Percentiles rank a stretch among this genome's conserved stretches.
These are phyloP conservation scores for Boechera stricta DNA, from an alignment of 345 rosid species.

Conservation along the genomic window DNA sequence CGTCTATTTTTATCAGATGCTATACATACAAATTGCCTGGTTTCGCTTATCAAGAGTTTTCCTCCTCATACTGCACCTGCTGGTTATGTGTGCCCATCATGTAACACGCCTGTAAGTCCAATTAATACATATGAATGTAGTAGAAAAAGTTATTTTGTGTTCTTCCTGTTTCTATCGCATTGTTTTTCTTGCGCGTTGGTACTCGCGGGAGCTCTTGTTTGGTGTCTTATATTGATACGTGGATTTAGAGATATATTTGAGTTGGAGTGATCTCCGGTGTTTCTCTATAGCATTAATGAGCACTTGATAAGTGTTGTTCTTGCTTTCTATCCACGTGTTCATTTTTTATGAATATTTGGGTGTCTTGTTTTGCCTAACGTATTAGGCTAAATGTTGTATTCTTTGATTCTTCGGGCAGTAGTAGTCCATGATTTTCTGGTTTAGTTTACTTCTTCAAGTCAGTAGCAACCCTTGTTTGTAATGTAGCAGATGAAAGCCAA, in stretches of 20 bases:
- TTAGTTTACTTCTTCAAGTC: not conserved
- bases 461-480: not conserved
- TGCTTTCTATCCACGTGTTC: not conserved
- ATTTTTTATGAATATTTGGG: not conserved
- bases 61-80: constrained; percentile 98
- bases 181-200: not conserved
- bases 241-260: not conserved
- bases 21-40: constrained; percentile 87
- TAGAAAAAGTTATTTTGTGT: not conserved
- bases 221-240: constrained; percentile 7
- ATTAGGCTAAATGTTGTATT: constrained; percentile 7
- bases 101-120: constrained; percentile 78
- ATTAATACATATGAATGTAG: constrained; percentile 3
- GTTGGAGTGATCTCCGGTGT: not conserved
- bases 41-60: constrained; percentile 80
- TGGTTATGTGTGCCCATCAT: constrained; percentile 87
- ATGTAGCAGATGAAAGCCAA: constrained; percentile 11
- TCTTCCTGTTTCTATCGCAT: not conserved
- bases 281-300: constrained; percentile 5
- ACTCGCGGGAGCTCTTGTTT: not conserved
- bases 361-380: constrained; percentile 17
- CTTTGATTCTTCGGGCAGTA: not conserved
- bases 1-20: constrained; percentile 62
- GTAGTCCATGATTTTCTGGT: constrained; percentile 16
- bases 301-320: constrained; percentile 14